Evolutionary conservation across 106 monocot species (phyloP).

Genomic region (Dendrobium catenatum): DNA sequence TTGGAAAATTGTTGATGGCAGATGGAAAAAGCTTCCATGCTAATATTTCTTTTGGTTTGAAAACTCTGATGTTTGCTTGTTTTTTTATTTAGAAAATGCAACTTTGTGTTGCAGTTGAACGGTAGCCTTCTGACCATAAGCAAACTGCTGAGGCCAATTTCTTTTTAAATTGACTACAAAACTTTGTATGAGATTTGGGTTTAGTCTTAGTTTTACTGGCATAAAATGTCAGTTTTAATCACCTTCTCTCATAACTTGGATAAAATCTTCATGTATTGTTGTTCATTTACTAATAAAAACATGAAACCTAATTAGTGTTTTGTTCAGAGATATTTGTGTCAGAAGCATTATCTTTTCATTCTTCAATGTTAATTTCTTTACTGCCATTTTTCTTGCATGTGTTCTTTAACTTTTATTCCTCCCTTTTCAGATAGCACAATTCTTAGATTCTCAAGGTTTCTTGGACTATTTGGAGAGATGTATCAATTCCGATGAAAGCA

Average conservation of each 20-base stretch:
- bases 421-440: slow-evolving; percentile 66
- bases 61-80: background rate
- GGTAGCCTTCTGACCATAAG: background rate
- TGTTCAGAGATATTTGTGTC: background rate
- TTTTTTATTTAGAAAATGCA: background rate
- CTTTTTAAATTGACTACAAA: background rate
- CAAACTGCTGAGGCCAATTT: background rate
- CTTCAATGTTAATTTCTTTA: background rate
- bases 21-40: background rate
- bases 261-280: background rate
- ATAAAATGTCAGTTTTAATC: background rate
- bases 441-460: slow-evolving; percentile 94
- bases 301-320: background rate
- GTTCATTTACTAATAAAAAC: background rate
- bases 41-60: background rate
- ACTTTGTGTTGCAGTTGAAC: background rate
- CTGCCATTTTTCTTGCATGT: background rate
- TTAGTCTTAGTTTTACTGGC: background rate
- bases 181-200: background rate
- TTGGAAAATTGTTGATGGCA: background rate
- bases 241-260: background rate
- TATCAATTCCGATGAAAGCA: slow-evolving; percentile 51
- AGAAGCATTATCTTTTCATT: background rate
- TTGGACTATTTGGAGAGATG: slow-evolving; percentile 87
- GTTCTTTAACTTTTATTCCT: slow-evolving; percentile 5